Percentiles rank a stretch among this genome's conserved stretches.
phyloP scores from a whole-genome alignment of 2,329 filamentous ascomycete species.

The Talaromyces islandicus region DNA sequence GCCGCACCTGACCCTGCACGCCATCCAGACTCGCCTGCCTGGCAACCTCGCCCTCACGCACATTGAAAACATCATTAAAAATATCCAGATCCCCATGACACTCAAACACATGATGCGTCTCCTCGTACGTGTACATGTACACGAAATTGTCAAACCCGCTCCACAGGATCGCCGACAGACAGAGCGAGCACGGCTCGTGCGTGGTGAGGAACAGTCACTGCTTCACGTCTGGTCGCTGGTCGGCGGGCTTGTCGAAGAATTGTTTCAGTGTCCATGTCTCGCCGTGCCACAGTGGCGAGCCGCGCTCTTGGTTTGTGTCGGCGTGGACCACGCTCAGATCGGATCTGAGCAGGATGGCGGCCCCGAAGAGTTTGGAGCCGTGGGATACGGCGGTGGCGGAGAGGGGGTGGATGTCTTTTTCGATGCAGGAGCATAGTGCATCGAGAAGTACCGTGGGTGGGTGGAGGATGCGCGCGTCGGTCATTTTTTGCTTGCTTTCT shows the following conservation, averaged over 20 bases:
- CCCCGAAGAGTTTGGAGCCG: slow-evolving; percentile 8
- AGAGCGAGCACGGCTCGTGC: slow-evolving; percentile 8
- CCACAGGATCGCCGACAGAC: slow-evolving; percentile 8
- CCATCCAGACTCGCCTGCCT: slow-evolving; percentile 6
- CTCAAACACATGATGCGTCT: slow-evolving; percentile 8
- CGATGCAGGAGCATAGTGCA: slow-evolving; percentile 2
- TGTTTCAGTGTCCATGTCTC: slow-evolving; percentile 9
- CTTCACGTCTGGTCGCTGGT: not conserved
- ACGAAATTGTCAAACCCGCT: slow-evolving; percentile 10
- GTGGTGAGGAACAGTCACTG: slow-evolving; percentile 6
- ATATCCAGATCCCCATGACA: slow-evolving; percentile 8
- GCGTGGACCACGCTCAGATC: slow-evolving; percentile 6
- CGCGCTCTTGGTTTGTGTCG: slow-evolving; percentile 7
- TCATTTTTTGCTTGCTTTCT: slow-evolving; percentile 1
- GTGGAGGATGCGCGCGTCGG: slow-evolving; percentile 4
- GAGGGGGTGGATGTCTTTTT: slow-evolving; percentile 6
- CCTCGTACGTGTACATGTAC: slow-evolving; percentile 9
- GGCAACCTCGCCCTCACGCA: slow-evolving; percentile 1
- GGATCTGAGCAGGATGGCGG: slow-evolving; percentile 4
- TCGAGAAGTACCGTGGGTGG: slow-evolving; percentile 4
- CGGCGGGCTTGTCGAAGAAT: slow-evolving; percentile 5
- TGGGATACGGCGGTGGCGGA: slow-evolving; percentile 4
- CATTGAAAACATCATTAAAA: slow-evolving; percentile 7
- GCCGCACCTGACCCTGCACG: slow-evolving; percentile 2
- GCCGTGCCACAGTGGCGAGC: slow-evolving; percentile 8